phyloP scores from a whole-genome alignment of 2,329 filamentous ascomycete genomes.

The Chaetomium olivaceum region DNA sequence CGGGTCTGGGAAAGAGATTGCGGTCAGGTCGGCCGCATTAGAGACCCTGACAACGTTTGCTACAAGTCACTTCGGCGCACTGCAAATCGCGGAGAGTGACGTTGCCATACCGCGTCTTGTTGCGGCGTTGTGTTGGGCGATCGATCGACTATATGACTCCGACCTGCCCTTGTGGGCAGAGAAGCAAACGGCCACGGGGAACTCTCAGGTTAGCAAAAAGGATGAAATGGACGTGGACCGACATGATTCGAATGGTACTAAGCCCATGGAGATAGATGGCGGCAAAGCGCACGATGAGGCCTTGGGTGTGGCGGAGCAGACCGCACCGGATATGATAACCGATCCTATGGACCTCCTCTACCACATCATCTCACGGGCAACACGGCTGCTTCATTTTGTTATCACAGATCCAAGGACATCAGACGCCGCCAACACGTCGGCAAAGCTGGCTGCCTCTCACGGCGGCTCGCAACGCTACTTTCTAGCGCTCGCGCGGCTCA shows the following conservation, averaged over 20 bases:
- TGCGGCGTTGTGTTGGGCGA: conserved; percentile 61
- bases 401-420: conserved; percentile 51
- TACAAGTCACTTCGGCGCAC: conserved; percentile 60
- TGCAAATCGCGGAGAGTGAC: conserved; percentile 67
- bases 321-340: conserved; percentile 19
- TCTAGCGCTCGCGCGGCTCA: conserved; percentile 77
- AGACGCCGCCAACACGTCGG: conserved; percentile 60
- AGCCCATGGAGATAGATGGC: background rate
- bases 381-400: conserved; percentile 54
- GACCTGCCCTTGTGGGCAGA: conserved; percentile 37
- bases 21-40: conserved; percentile 50
- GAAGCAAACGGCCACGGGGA: background rate
- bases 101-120: conserved; percentile 74
- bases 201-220: background rate
- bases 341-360: conserved; percentile 40
- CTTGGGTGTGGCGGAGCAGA: conserved; percentile 17
- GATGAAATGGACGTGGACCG: conserved; percentile 20
- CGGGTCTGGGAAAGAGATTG: conserved; percentile 39
- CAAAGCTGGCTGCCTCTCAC: conserved; percentile 68
- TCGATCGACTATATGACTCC: conserved; percentile 72
- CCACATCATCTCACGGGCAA: conserved; percentile 50
- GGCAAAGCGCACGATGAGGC: background rate
- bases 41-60: conserved; percentile 62
- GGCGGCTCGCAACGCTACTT: conserved; percentile 81
- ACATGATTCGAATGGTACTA: background rate